Conservation (phyloP, 2,329 filamentous ascomycete genomes). For the Didymella lethalis region DNA sequence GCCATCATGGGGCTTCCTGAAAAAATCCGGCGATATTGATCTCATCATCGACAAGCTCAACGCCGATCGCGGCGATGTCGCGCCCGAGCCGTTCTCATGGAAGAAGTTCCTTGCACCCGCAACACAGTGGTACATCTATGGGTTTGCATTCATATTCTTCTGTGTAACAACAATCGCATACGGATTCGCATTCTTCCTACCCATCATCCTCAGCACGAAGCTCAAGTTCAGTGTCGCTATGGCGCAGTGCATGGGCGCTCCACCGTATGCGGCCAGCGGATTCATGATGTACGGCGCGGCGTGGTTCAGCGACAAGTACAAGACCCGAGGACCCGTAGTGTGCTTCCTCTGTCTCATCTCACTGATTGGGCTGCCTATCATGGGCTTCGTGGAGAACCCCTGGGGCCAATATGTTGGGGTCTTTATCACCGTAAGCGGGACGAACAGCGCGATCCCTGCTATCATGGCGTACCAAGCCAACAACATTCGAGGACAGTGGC, state of each 20-base stretch:
- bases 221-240: conserved; percentile 36
- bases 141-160: conserved; percentile 32
- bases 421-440: conserved; percentile 33
- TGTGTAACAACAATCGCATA: conserved; percentile 35
- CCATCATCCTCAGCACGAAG: conserved; percentile 35
- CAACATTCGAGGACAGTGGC: conserved; percentile 36
- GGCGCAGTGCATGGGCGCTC: conserved; percentile 36
- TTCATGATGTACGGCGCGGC: conserved; percentile 38
- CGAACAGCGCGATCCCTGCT: conserved; percentile 30
- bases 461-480: conserved; percentile 39
- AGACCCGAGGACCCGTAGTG: conserved; percentile 33
- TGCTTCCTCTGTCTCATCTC: conserved; percentile 32
- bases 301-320: conserved; percentile 38
- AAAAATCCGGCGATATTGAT: conserved; percentile 28
- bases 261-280: conserved; percentile 37
- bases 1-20: conserved; percentile 33
- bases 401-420: conserved; percentile 37
- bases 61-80: conserved; percentile 32
- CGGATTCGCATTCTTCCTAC: conserved; percentile 35
- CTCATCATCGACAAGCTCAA: conserved; percentile 34
- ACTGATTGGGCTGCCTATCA: conserved; percentile 37
- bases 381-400: conserved; percentile 35
- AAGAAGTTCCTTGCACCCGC: conserved; percentile 33
- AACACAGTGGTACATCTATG: conserved; percentile 38
- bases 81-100: conserved; percentile 31